A percentile compares a stretch with the other conserved stretches of the same genome.
These are phyloP conservation scores for Carpinus viminea DNA, from an alignment of 306 rosid species.

Conservation along the genomic window DNA sequence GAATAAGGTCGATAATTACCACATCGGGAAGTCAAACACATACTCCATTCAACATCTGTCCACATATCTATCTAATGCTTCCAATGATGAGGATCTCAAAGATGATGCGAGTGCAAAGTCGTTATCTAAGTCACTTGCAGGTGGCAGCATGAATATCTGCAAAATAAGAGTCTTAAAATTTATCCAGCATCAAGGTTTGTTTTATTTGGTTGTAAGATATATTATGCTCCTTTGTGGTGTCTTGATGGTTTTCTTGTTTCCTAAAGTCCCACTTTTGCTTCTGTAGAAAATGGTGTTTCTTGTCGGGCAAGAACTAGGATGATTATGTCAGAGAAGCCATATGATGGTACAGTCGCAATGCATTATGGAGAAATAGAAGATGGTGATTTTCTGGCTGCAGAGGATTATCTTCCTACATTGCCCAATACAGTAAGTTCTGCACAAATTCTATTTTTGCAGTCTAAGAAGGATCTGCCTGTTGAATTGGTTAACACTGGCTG, in stretches of 20 bases:
- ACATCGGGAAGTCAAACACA: slow-evolving; percentile 48
- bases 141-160: slow-evolving; percentile 80
- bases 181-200: slow-evolving; percentile 69
- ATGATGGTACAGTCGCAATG: slow-evolving; percentile 90
- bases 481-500: slow-evolving; percentile 8
- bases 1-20: slow-evolving; percentile 54
- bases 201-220: slow-evolving; percentile 15
- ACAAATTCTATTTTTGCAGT: slow-evolving; percentile 10
- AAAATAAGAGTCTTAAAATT: slow-evolving; percentile 64
- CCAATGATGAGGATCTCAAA: slow-evolving; percentile 53
- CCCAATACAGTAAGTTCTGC: slow-evolving; percentile 81
- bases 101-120: slow-evolving; percentile 54
- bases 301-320: slow-evolving; percentile 55
- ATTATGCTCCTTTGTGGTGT: slow-evolving; percentile 23
- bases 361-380: slow-evolving; percentile 68
- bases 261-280: slow-evolving; percentile 36
- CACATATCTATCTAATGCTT: slow-evolving; percentile 41
- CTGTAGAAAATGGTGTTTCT: slow-evolving; percentile 56
- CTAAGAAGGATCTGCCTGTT: slow-evolving; percentile 23
- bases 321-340: slow-evolving; percentile 86
- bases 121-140: slow-evolving; percentile 75
- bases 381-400: slow-evolving; percentile 45
- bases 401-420: slow-evolving; percentile 83
- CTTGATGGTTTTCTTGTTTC: slow-evolving; percentile 22
- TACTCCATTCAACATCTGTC: slow-evolving; percentile 42